Conservation (phyloP, 129 eudicot species). For the Flaveria sonorensis region DNA sequence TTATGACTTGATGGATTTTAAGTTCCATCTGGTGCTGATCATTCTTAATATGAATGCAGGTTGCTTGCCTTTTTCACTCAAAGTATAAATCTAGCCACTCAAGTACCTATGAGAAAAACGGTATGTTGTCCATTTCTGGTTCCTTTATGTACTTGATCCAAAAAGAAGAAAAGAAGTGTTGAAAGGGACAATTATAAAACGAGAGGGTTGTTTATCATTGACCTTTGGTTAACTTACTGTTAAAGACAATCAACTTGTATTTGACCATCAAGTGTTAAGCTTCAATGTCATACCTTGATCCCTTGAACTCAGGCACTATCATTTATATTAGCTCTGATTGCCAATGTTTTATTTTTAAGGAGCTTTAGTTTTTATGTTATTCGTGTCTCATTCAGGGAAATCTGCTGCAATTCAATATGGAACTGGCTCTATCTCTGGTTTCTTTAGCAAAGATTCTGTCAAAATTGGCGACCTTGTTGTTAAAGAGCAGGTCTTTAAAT, state of each 20-base stretch:
- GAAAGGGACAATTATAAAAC: background rate
- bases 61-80: slow-evolving; percentile 53
- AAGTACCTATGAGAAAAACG: slow-evolving; percentile 49
- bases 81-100: slow-evolving; percentile 58
- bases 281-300: background rate
- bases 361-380: background rate
- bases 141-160: background rate
- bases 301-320: background rate
- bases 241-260: background rate
- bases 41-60: slow-evolving; percentile 36
- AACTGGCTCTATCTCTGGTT: slow-evolving; percentile 55
- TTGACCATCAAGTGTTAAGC: background rate
- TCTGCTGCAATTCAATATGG: slow-evolving; percentile 52
- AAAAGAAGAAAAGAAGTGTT: background rate
- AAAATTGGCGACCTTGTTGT: slow-evolving; percentile 54
- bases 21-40: background rate
- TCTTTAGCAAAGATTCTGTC: slow-evolving; percentile 60
- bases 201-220: slow-evolving; percentile 4
- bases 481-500: slow-evolving; percentile 46
- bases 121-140: slow-evolving; percentile 27
- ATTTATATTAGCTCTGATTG: background rate
- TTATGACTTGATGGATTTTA: background rate
- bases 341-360: background rate
- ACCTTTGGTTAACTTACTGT: background rate
- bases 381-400: slow-evolving; percentile 38